Evolutionary conservation across 495 filamentous ascomycete genomes (phyloP).

Genomic region (Penicillium flavigenum): DNA sequence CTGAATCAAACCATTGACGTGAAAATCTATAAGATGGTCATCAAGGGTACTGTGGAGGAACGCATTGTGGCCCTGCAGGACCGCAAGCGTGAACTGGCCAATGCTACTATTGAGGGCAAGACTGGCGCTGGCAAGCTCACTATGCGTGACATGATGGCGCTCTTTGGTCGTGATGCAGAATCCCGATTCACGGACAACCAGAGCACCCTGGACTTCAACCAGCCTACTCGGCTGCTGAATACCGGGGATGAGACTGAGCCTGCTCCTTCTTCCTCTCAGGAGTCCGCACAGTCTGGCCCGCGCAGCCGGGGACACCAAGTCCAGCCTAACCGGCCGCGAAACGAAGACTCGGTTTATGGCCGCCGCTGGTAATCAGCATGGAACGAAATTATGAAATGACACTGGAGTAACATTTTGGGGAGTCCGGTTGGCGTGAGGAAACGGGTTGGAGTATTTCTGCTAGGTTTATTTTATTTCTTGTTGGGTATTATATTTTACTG

Average conservation of each 20-base stretch:
- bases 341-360: conserved; percentile 46
- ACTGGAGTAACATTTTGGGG: not conserved
- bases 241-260: conserved; percentile 23
- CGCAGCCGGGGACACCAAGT: conserved; percentile 31
- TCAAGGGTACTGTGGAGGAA: conserved; percentile 83
- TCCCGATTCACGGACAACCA: conserved; percentile 38
- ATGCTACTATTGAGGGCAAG: conserved; percentile 80
- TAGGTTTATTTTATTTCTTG: conserved; percentile 7
- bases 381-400: conserved; percentile 12
- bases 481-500: conserved; percentile 1
- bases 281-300: conserved; percentile 21
- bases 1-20: conserved; percentile 94
- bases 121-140: conserved; percentile 74
- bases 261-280: conserved; percentile 15
- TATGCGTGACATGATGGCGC: conserved; percentile 87
- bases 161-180: conserved; percentile 81
- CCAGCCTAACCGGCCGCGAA: conserved; percentile 25
- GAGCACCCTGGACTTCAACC: conserved; percentile 31
- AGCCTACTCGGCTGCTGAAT: conserved; percentile 30
- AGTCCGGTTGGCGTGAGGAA: conserved; percentile 3
- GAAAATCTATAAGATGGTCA: conserved; percentile 87
- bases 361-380: conserved; percentile 42
- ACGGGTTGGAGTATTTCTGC: not conserved
- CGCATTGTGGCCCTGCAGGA: conserved; percentile 90
- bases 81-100: conserved; percentile 84